phyloP scores from a whole-genome alignment of 1,139 yeast genomes.

The Taphrina flavorubra region DNA sequence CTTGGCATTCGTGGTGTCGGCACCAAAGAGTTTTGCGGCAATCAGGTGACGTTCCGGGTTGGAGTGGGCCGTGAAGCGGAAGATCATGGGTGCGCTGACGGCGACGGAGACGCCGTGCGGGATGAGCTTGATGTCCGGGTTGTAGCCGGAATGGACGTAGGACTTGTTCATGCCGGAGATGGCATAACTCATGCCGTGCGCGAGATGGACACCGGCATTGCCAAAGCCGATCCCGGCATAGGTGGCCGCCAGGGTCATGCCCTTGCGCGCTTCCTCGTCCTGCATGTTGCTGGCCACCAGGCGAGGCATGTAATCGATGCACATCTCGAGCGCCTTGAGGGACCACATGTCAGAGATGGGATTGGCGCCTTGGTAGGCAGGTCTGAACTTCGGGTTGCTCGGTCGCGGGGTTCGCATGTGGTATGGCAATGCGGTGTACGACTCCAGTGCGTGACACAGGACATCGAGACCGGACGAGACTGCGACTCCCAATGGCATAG shows the following conservation, averaged over 20 bases:
- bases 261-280: slow-evolving; percentile 54
- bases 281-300: slow-evolving; percentile 52
- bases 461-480: slow-evolving; percentile 58
- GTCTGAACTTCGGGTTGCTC: slow-evolving; percentile 52
- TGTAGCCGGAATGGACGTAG: slow-evolving; percentile 54
- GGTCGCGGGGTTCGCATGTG: slow-evolving; percentile 55
- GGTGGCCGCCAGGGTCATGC: slow-evolving; percentile 55
- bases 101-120: slow-evolving; percentile 57
- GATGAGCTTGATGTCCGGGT: slow-evolving; percentile 53
- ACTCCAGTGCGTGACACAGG: slow-evolving; percentile 57
- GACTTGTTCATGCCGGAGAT: slow-evolving; percentile 54
- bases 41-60: slow-evolving; percentile 55
- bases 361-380: slow-evolving; percentile 56
- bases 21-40: slow-evolving; percentile 54
- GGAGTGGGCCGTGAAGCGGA: slow-evolving; percentile 54
- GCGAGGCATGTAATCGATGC: slow-evolving; percentile 54
- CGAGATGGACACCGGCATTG: slow-evolving; percentile 56
- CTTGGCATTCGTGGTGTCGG: slow-evolving; percentile 52
- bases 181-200: slow-evolving; percentile 56
- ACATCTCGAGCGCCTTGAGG: slow-evolving; percentile 53
- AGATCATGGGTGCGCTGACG: slow-evolving; percentile 55
- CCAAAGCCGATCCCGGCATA: slow-evolving; percentile 56
- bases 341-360: slow-evolving; percentile 56
- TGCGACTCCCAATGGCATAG: slow-evolving; percentile 56
- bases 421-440: slow-evolving; percentile 56